Base-by-base conservation (phyloP, 2,329 filamentous ascomycete genomes). In the Acrodontium crateriforme region DNA sequence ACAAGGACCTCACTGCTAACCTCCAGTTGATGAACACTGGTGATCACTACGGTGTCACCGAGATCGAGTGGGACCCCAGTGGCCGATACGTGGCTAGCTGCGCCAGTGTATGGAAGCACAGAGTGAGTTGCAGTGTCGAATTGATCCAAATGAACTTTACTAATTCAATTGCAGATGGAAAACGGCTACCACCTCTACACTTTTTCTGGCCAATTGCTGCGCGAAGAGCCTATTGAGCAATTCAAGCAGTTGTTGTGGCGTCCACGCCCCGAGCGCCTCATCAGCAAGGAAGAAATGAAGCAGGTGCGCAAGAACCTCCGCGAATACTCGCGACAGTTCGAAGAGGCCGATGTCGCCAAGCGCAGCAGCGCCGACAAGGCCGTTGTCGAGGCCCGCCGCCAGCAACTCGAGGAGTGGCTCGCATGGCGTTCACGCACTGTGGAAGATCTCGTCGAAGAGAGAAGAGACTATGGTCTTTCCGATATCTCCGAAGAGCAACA, bases 161-260 rank as follows among this genome's bases (percentile, higher is more conserved):
- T 25, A 24, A 17, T 27, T 4, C 15, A 10, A 16, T 9, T 18
- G 26, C 50, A 93, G 82, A 93, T 95, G 83, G 89, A 98, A 67
- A 98, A 95, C 55, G 89, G 89, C 39, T 98, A 93, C 67, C 87
- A 95, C 57, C 64, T 98, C 37, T 95, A 94, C 69, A 85, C 92
- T 54, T 98, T 98, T 71, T 80, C 76, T 55, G 91, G 89, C 40
- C 77, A 80, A 46, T 71, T 78, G 30, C 73, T 98, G 30, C 77
- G 84, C 34, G 91, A 98, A 60, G 82, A 94, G 58, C 77, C 75
- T 28, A 69, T 92, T 34, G 89, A 98, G 42, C 91, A 91, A 59
- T 95, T 98, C 72, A 94, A 94, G 71, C 89, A 98, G 59, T 82
- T 85, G 61, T 59, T 81, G 38, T 98, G 89, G 89, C 79, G 89